phyloP scores from a whole-genome alignment of 345 rosid genomes.

The Camelina laxa region DNA sequence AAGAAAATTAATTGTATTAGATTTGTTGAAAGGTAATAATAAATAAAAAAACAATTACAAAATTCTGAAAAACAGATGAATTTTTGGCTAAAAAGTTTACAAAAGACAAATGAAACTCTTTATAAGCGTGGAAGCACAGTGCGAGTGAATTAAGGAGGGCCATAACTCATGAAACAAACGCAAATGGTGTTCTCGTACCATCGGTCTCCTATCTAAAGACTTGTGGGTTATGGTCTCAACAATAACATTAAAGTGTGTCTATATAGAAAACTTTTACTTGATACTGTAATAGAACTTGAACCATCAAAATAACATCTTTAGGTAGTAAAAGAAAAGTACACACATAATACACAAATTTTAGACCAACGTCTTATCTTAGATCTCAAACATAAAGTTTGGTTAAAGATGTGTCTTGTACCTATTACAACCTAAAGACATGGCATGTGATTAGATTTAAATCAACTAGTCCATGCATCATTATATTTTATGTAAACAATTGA shows the following conservation, averaged over 20 bases:
- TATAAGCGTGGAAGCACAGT: neutral
- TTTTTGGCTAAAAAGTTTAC: neutral
- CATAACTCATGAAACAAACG: conserved; percentile 24
- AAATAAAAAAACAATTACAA: neutral
- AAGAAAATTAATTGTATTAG: too few relatives aligned
- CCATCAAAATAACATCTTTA: neutral
- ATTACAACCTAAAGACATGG: conserved; percentile 36
- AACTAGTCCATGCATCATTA: conserved; percentile 31
- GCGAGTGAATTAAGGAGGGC: conserved; percentile 4
- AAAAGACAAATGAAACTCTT: conserved; percentile 18
- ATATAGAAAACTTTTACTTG: conserved; percentile 20
- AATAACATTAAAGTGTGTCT: conserved; percentile 18
- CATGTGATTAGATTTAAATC: conserved; percentile 41
- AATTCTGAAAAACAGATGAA: conserved; percentile 11
- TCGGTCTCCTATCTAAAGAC: conserved; percentile 36
- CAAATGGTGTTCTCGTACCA: conserved; percentile 36
- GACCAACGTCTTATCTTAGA: conserved; percentile 28
- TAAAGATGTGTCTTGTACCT: conserved; percentile 33
- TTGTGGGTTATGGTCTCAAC: conserved; percentile 32
- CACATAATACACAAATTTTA: neutral
- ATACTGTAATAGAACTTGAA: neutral
- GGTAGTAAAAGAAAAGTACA: conserved; percentile 1
- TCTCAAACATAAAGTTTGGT: conserved; percentile 33
- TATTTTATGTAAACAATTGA: neutral
- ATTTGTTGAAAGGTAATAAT: neutral